Conservation (phyloP, 169 alveolate genomes). For the Plasmodium falciparum region DNA sequence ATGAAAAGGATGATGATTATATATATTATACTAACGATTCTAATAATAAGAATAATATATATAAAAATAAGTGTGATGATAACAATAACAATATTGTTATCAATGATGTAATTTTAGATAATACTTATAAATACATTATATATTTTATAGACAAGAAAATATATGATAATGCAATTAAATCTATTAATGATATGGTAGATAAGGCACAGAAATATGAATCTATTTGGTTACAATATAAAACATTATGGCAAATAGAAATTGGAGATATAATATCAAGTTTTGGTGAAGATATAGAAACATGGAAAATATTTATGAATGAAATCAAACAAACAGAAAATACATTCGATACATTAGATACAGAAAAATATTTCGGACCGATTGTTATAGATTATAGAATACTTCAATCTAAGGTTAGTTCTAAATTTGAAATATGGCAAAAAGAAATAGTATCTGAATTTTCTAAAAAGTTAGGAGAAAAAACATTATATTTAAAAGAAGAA, state of each 20-base stretch:
- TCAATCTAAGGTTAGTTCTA: constrained; percentile 86
- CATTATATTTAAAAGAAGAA: constrained; percentile 70
- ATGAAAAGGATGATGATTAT: constrained; percentile 46
- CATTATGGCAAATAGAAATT: constrained; percentile 96
- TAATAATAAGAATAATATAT: constrained; percentile 8
- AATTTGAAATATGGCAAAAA: constrained; percentile 96
- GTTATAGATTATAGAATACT: constrained; percentile 93
- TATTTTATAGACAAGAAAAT: constrained; percentile 84
- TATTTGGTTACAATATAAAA: constrained; percentile 96
- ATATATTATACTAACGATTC: constrained; percentile 73
- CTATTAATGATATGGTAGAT: constrained; percentile 79
- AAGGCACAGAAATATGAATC: constrained; percentile 90
- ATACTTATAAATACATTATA: constrained; percentile 73
- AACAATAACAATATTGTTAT: background rate
- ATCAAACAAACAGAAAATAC: constrained; percentile 92
- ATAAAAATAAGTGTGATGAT: background rate
- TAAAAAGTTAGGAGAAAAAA: constrained; percentile 88
- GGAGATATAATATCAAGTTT: constrained; percentile 89
- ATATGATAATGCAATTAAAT: constrained; percentile 71
- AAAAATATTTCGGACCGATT: constrained; percentile 95
- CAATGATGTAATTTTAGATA: constrained; percentile 75
- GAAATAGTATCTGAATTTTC: constrained; percentile 95
- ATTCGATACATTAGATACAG: constrained; percentile 94
- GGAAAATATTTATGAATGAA: constrained; percentile 96
- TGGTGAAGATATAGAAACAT: constrained; percentile 93